phyloP scores from a whole-genome alignment of 768 basidiomycete species.

The Suillus subalutaceus region DNA sequence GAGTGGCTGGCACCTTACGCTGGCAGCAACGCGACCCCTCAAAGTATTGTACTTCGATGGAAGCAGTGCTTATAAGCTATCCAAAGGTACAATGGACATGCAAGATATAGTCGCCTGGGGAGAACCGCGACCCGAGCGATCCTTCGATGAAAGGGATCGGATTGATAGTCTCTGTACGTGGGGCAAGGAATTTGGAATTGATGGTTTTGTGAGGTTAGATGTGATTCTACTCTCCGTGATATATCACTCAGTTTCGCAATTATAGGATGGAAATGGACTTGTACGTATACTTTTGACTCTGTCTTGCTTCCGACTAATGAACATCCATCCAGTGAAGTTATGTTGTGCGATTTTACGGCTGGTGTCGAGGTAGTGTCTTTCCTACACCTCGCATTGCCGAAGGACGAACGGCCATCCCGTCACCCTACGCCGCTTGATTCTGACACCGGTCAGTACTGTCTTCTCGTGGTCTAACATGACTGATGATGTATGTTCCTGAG shows the following conservation, averaged over 20 bases:
- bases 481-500: too few relatives aligned
- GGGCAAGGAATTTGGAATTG: constrained; percentile 33
- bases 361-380: constrained; percentile 15
- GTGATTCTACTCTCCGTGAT: too few relatives aligned
- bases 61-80: constrained; percentile 34
- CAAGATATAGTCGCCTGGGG: constrained; percentile 41
- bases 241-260: too few relatives aligned
- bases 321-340: constrained; percentile 33
- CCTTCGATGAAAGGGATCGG: constrained; percentile 25
- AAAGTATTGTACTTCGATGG: constrained; percentile 38
- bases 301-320: background rate
- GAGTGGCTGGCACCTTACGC: constrained; percentile 31
- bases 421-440: too few relatives aligned
- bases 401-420: too few relatives aligned
- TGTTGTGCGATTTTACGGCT: constrained; percentile 31
- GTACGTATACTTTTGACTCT: constrained; percentile 19
- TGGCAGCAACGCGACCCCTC: constrained; percentile 31
- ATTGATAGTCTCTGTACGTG: constrained; percentile 36
- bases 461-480: too few relatives aligned
- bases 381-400: too few relatives aligned
- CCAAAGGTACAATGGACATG: constrained; percentile 33
- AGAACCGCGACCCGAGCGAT: constrained; percentile 19
- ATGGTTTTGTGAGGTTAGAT: constrained; percentile 35
- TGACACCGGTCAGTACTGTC: too few relatives aligned
- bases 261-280: constrained; percentile 32